These are phyloP conservation scores for Yamadazyma triangularis DNA, from an alignment of 1,139 yeast genomes.

Conservation along the genomic window DNA sequence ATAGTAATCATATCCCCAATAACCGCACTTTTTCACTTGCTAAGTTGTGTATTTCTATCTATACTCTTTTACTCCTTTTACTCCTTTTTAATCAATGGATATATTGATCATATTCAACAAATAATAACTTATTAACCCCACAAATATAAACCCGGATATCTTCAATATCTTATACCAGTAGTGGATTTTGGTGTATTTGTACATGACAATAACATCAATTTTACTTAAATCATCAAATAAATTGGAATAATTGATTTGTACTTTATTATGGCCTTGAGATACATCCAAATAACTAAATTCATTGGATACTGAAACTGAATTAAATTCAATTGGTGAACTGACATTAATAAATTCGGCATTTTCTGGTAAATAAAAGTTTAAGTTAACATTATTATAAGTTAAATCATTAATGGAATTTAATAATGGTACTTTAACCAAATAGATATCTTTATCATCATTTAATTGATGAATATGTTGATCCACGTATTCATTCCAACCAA, in stretches of 20 bases:
- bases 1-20: no score
- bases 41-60: neutral
- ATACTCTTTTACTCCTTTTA: neutral
- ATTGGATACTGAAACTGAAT: slow-evolving; percentile 29
- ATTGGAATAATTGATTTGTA: slow-evolving; percentile 58
- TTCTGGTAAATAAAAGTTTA: slow-evolving; percentile 80
- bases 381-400: slow-evolving; percentile 57
- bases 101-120: slow-evolving; percentile 39
- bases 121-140: slow-evolving; percentile 58
- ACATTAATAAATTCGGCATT: slow-evolving; percentile 66
- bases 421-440: slow-evolving; percentile 64
- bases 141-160: slow-evolving; percentile 60
- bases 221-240: slow-evolving; percentile 66
- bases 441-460: slow-evolving; percentile 49
- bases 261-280: slow-evolving; percentile 71
- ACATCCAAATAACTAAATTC: slow-evolving; percentile 75
- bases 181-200: slow-evolving; percentile 52
- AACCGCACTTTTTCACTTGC: no score
- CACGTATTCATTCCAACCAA: slow-evolving; percentile 80
- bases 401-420: slow-evolving; percentile 69
- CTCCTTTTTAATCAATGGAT: slow-evolving; percentile 18
- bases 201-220: slow-evolving; percentile 56
- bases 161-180: slow-evolving; percentile 63
- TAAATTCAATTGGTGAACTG: slow-evolving; percentile 51
- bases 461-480: slow-evolving; percentile 46